These are phyloP conservation scores for Houttuynia cordata DNA, from an alignment of 164 flowering plant genomes.

Conservation along the genomic window DNA sequence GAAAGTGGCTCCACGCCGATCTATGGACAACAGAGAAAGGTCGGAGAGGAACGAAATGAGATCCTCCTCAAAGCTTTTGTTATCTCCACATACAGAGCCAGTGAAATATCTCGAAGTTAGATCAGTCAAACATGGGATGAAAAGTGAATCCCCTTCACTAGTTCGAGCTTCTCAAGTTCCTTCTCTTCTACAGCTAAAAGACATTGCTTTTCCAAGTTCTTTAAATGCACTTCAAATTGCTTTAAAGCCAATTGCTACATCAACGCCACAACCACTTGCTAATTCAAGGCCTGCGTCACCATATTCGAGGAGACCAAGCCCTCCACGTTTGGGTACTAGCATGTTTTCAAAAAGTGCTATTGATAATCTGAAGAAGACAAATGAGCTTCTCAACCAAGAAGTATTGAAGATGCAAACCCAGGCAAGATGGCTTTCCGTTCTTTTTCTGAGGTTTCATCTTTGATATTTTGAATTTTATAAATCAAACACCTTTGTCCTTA, in stretches of 20 bases:
- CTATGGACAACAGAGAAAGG: slow-evolving; percentile 33
- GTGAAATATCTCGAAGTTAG: no score
- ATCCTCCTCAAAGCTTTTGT: slow-evolving; percentile 36
- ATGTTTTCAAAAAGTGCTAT: slow-evolving; percentile 50
- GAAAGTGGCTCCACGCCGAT: no score
- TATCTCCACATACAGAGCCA: no score
- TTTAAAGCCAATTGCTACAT: slow-evolving; percentile 25
- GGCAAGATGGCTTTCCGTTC: no score
- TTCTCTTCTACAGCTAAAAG: slow-evolving; percentile 41
- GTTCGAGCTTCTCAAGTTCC: no score
- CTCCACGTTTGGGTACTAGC: slow-evolving; percentile 46
- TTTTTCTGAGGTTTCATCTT: no score
- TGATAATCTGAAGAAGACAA: slow-evolving; percentile 63
- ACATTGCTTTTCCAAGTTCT: slow-evolving; percentile 50
- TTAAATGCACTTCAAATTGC: slow-evolving; percentile 39
- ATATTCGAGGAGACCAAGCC: no score
- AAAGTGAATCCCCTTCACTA: no score
- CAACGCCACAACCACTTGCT: slow-evolving; percentile 22
- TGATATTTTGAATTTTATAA: no score
- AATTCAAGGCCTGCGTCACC: slow-evolving; percentile 46
- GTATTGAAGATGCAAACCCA: slow-evolving; percentile 53
- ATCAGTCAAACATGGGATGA: no score
- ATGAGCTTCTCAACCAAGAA: no score
- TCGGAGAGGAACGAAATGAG: slow-evolving; percentile 27
- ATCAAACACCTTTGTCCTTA: no score